Conservation (phyloP, 805 yeast genomes). For the Debaryomyces prosopidis region DNA sequence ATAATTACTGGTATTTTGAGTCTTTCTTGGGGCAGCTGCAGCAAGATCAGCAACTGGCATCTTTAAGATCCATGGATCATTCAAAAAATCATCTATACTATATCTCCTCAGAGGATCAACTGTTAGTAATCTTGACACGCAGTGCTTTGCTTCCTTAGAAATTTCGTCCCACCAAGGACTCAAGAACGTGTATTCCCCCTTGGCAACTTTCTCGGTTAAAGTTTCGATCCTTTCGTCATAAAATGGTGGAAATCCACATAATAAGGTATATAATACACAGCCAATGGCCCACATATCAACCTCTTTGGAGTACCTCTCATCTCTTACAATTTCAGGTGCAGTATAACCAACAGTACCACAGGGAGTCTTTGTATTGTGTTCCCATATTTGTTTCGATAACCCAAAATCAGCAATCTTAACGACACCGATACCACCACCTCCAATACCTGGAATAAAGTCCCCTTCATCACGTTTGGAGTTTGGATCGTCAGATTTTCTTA, state of each 20-base stretch:
- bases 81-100: slow-evolving; percentile 68
- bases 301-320: slow-evolving; percentile 86
- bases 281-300: slow-evolving; percentile 99
- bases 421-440: slow-evolving; percentile 89
- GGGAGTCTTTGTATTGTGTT: slow-evolving; percentile 89
- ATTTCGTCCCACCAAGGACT: slow-evolving; percentile 92
- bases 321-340: slow-evolving; percentile 96
- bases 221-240: slow-evolving; percentile 79
- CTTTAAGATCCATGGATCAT: slow-evolving; percentile 69
- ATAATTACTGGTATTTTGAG: slow-evolving; percentile 1
- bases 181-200: slow-evolving; percentile 72
- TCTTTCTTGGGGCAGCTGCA: slow-evolving; percentile 1
- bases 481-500: slow-evolving; percentile 69
- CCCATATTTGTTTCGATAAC: slow-evolving; percentile 85
- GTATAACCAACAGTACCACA: slow-evolving; percentile 99
- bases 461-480: slow-evolving; percentile 84
- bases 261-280: slow-evolving; percentile 86
- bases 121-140: slow-evolving; percentile 65
- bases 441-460: slow-evolving; percentile 70
- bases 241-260: slow-evolving; percentile 98
- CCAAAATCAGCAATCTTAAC: slow-evolving; percentile 97
- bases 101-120: slow-evolving; percentile 71
- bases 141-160: slow-evolving; percentile 62
- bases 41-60: slow-evolving; percentile 3
- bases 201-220: slow-evolving; percentile 76